Base-by-base conservation (phyloP, 78 protist genomes). In the Chrysochromulina tobinii region DNA sequence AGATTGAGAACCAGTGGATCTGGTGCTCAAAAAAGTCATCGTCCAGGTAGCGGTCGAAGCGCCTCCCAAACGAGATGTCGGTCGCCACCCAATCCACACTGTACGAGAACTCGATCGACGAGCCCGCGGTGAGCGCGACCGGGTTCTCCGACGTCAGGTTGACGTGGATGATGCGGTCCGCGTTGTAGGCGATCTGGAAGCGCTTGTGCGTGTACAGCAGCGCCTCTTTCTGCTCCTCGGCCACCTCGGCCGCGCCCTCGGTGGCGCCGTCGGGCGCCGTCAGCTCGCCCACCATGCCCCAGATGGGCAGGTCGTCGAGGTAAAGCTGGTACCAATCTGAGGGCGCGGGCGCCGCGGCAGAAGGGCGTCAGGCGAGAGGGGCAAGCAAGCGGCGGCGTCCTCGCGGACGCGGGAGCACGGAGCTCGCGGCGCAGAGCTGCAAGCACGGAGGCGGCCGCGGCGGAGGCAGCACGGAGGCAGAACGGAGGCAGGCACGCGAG, bases 221-320 rank as follows among this genome's bases (percentile, higher is more conserved):
- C 61, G 87, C 67, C 77, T 87, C 68, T 0, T 15, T 81, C 27
- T 53, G 57, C 20, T 27, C 57, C 72, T 17, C 86, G 69, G 17
- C 86, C 68, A n/a, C 84, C 59, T n/a, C 85, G 68, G 18, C 8
- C 17, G 23, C 48, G 57, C 21, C 72, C 48, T 25, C 73, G 68
- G 18, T 12, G 21, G 23, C 48, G 57, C 21, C 72, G 59, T 25
- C 73, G 25, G 17, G 1, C 50, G 18, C 9, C 48, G 58, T n/a
- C 38, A 86, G 27, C 79, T 83, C 89, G n/a, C 97, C 97, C 69
- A 96, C 90, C 95, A 93, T 91, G 14, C 94, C 97, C 98, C 98
- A 96, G 53, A 97, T 50, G n/a, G 99, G 99, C 18, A 97, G 94
- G 51, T 95, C 98, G 87, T 97, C 99, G 18, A 88, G 48, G 86